Base-by-base conservation (phyloP, 2,329 filamentous ascomycete genomes). In the Teratosphaeria epicoccoides region DNA sequence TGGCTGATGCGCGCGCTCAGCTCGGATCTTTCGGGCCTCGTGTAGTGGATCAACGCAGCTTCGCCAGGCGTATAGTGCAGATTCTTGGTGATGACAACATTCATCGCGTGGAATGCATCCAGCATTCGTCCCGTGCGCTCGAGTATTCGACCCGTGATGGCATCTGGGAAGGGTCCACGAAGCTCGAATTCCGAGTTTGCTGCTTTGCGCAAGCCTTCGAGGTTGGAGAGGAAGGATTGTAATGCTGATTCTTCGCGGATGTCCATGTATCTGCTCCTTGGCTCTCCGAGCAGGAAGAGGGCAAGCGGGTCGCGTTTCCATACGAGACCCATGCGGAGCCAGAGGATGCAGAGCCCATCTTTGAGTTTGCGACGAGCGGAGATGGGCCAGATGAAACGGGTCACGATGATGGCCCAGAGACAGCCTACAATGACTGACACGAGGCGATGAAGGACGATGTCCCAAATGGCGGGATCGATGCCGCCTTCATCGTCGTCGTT, bases 81-180 rank as follows among this genome's bases (percentile, higher is more conserved):
- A 53, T 91, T 87, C 63, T 90, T 91, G 63, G 86, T 78, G 33
- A 95, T 89, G 56, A 96, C 84, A 10, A 96, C 81, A 57, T 91
- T 94, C 88, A 98, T 95, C 49, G 90, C 88, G 64, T 97, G 90
- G 68, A 98, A 96, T 33, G 88, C 85, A 68, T 96, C 90, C 4
- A 97, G 81, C 70, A 96, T 87, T 49, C 85, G 83, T 56, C 85
- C 84, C 1, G 90, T 95, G 9, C 84, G 84, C 22, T 81, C 79
- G 65, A 97, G 78, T 52, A 97, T 85, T 29, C 82, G 80, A 4
- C 78, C 80, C 65, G 87, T 90, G 14, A 81, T 78, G 43, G 78
- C 80, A 56, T 83, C 78, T 1, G 89, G 88, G 61, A 98, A 98
- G 0, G 90, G 88, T 0, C 91, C 87, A 40, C 84, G 81, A 6